These are phyloP conservation scores for Luzula sylvatica DNA, from an alignment of 176 grass and related monocot species.

Conservation along the genomic window DNA sequence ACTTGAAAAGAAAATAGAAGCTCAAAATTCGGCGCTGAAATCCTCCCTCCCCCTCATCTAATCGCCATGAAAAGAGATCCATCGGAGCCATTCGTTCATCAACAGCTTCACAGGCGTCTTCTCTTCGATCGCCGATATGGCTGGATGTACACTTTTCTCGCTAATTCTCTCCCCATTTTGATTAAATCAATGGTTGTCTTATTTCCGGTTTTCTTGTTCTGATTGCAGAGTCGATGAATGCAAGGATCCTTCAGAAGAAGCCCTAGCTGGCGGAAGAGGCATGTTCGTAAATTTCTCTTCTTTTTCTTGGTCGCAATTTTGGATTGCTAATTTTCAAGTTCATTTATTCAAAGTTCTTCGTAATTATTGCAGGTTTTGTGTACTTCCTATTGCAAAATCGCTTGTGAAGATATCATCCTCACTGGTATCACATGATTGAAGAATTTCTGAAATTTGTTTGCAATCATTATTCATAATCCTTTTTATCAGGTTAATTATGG, in stretches of 20 bases:
- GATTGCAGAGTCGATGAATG: constrained; percentile 25
- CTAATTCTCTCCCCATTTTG: not conserved
- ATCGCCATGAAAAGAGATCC: constrained; percentile 2
- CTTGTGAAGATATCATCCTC: constrained; percentile 2
- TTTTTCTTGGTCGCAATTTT: not conserved
- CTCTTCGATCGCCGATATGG: constrained; percentile 42
- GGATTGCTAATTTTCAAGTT: not conserved
- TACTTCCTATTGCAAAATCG: not conserved
- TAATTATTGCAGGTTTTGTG: too few relatives aligned
- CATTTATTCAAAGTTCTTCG: too few relatives aligned
- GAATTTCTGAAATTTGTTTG: not conserved
- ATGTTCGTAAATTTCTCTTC: constrained; percentile 17
- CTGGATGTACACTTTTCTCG: constrained; percentile 28
- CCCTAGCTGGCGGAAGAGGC: constrained; percentile 29
- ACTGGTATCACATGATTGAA: constrained; percentile 1
- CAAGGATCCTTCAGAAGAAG: constrained; percentile 24
- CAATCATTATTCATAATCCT: too few relatives aligned
- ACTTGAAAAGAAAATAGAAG: too few relatives aligned
- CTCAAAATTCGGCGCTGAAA: not conserved
- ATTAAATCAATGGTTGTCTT: not conserved
- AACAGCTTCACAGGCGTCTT: constrained; percentile 15
- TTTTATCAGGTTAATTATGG: too few relatives aligned
- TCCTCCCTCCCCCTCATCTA: not conserved
- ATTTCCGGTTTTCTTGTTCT: not conserved
- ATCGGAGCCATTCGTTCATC: not conserved